These are phyloP conservation scores for Gyromitra esculenta DNA, from an alignment of 2,329 filamentous ascomycete species.

Conservation along the genomic window DNA sequence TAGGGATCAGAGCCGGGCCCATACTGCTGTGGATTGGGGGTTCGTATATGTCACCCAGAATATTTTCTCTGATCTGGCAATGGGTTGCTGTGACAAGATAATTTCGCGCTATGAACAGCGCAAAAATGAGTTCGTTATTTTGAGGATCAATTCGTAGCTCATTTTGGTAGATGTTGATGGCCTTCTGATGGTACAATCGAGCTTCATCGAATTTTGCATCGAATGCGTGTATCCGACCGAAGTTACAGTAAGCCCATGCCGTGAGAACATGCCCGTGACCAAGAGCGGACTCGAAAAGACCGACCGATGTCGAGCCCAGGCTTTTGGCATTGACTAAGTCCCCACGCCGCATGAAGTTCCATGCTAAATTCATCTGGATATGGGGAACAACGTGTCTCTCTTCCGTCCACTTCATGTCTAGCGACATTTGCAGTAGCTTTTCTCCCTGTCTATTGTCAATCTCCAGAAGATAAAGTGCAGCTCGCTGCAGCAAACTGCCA, in stretches of 20 bases:
- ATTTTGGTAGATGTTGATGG: background rate
- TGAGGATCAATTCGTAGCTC: background rate
- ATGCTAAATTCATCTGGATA: constrained; percentile 20
- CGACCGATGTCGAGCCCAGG: background rate
- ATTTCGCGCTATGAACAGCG: background rate
- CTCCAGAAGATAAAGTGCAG: constrained; percentile 5
- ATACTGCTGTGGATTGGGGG: background rate
- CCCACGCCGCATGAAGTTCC: constrained; percentile 13
- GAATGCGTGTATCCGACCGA: constrained; percentile 4
- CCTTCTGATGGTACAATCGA: background rate
- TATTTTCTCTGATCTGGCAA: constrained; percentile 4
- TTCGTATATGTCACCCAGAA: constrained; percentile 1
- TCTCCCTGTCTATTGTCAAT: constrained; percentile 6
- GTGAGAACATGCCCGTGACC: background rate
- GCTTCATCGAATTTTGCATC: background rate
- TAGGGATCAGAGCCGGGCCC: background rate
- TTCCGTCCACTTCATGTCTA: constrained; percentile 10
- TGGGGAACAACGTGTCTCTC: constrained; percentile 7
- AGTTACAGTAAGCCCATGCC: constrained; percentile 11
- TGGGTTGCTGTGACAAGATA: background rate
- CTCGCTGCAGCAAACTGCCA: constrained; percentile 5
- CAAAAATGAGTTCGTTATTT: background rate
- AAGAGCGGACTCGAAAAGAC: background rate
- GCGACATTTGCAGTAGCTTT: background rate
- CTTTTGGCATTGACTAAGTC: background rate